Base-by-base conservation (phyloP, 352 stramenopile species). In the Phytophthora syringae region DNA sequence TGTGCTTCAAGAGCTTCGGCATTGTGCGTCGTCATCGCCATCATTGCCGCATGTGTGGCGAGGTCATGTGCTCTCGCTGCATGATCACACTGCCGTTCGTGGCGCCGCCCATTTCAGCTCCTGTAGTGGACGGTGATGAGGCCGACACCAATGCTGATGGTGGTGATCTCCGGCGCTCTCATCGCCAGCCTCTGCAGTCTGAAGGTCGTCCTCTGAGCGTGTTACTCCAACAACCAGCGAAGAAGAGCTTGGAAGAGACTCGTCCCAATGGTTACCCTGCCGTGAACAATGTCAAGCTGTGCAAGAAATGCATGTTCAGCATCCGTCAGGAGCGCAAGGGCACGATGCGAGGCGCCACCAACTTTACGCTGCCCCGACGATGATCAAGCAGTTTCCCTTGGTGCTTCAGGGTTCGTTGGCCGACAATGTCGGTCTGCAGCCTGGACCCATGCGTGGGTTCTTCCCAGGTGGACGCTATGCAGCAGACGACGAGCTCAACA, bases 41-140 rank as follows among this genome's bases (percentile, higher is more conserved):
- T 52, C 81, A 91, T 60, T 92, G 85, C 44, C 85, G 85, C 16
- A 88, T 90, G 81, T 93, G 85, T 20, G 85, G 83, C 15, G 81
- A 92, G 53, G 83, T 90, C 49, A 86, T 92, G 64, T 92, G 83
- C 51, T 80, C 74, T 16, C 72, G 72, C 16, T 92, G 84, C 47
- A 84, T 90, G 74, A 76, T 87, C 60, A 76, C 72, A n/a, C 65
- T 93, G 59, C 80, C 82, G 36, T 67, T 93, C 16, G 73, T 88
- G n/a, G 66, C 79, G 0, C 79, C 79, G 13, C 62, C 69, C 5
- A 61, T 40, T 57, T 76, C 72, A 25, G 57, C 72, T 54, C 47
- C 51, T 48, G 65, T 42, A 21, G 37, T 65, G 15, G 53, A 64
- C 15, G 20, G 25, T 22, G 50, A 52, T 30, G 59, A 56, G 10